Percentiles rank a stretch among this genome's conserved stretches.
Conservation (phyloP, 352 stramenopile species). For the Blastocystis sp. region DNA sequence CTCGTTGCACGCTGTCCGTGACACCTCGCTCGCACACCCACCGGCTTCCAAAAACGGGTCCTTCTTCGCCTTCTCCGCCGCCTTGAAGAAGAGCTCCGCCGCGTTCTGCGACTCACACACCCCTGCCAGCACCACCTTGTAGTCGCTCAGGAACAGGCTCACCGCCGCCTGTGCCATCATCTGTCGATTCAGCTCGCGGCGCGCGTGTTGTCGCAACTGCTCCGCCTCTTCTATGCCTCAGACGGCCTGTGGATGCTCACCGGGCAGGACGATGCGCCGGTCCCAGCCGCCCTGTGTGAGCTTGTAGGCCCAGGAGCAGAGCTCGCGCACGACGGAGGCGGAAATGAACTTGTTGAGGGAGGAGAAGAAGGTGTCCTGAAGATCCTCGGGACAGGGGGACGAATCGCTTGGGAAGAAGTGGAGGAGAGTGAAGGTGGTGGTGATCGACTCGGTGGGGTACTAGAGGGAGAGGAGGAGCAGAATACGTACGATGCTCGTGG, state of each 20-base stretch:
- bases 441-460: neutral
- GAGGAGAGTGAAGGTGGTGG: neutral
- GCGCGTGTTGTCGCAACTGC: neutral
- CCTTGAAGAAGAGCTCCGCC: conserved; percentile 6
- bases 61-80: conserved; percentile 7
- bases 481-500: neutral
- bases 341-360: conserved; percentile 42
- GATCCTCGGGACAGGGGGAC: neutral
- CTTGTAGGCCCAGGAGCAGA: neutral
- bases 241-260: neutral
- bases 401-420: too few species aligned
- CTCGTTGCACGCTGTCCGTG: conserved; percentile 17
- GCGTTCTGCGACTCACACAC: neutral
- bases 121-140: neutral
- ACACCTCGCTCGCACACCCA: neutral
- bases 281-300: neutral
- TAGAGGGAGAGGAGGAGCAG: neutral
- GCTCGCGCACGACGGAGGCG: neutral
- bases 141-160: conserved; percentile 5
- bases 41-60: conserved; percentile 11
- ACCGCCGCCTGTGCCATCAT: neutral
- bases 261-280: neutral
- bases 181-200: neutral
- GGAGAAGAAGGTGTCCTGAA: conserved; percentile 25
- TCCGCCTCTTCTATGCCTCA: neutral